Base-by-base conservation (phyloP, 1,284 basidiomycete genomes). In the Ustilago sp. region DNA sequence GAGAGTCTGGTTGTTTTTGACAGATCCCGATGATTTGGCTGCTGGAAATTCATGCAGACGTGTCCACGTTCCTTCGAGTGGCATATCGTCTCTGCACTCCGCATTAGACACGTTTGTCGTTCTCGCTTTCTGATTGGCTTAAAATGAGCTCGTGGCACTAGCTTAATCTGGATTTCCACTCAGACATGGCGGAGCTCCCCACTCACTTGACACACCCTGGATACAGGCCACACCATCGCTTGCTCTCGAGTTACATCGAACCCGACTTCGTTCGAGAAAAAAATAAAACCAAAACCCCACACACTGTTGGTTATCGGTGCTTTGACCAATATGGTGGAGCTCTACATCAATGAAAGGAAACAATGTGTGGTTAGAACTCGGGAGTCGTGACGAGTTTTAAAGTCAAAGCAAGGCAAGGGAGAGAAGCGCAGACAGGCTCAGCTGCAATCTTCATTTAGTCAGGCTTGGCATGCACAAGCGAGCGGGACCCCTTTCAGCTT, bases 1-100 rank as follows among this genome's bases (percentile, higher is more conserved):
- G 7, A 53, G 32, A 63, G 43, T 48, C 59, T 68, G 66, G 60
- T 51, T 68, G 66, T 63, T 35, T 53, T 53, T 39, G 23, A 51
- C 67, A 59, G 56, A 34, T 63, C 41, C 58, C 34, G 60, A 59
- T 55, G 19, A 23, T 58, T 58, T 58, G 65, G n/a, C 57, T 28
- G 23, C 32, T 17, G n/a, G 39, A 19, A 48, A 52, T 60, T 64
- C 68, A 64, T 70, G 62, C 62, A 70, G 3, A n/a, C 3, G 28
- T 64, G 68, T 61, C 58, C 68, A 70, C 68, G 68, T 70, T 70
- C 62, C 48, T 61, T 64, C 58, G 48, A 55, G 34, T 45, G 53
- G 58, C 62, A 67, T 28, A 23, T 31, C 8, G 17, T 8, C 17
- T 64, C 62, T 61, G 68, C 62, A 70, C 68, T 70, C 68, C 68